These are phyloP conservation scores for Chaetomium strumarium DNA, from an alignment of 2,329 filamentous ascomycete species.

Conservation along the genomic window DNA sequence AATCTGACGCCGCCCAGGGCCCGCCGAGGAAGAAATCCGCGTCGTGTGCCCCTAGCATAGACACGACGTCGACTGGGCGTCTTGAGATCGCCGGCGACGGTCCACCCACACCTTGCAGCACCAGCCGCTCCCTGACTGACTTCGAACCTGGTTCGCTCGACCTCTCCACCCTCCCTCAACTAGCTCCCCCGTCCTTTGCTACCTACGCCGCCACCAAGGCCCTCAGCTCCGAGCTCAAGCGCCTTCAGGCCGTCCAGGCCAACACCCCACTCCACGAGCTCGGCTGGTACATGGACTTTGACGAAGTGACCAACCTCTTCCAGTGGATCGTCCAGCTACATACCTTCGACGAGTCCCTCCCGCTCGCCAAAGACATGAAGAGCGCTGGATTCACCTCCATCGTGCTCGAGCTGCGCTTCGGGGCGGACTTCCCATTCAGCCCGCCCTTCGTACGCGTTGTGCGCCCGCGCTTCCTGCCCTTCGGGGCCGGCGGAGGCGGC, in stretches of 20 bases:
- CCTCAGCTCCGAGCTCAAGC: slow-evolving; percentile 59
- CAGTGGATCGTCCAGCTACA: slow-evolving; percentile 91
- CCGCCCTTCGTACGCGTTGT: slow-evolving; percentile 84
- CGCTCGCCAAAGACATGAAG: slow-evolving; percentile 71
- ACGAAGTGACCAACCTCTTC: slow-evolving; percentile 66
- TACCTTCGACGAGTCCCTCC: slow-evolving; percentile 64
- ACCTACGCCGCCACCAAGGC: slow-evolving; percentile 53
- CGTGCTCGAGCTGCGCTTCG: slow-evolving; percentile 77
- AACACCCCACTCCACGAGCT: slow-evolving; percentile 56
- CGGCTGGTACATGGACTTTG: slow-evolving; percentile 76
- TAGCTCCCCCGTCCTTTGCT: slow-evolving; percentile 62
- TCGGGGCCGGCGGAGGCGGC: slow-evolving; percentile 68
- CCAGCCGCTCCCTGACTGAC: slow-evolving; percentile 26
- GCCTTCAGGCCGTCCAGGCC: slow-evolving; percentile 59
- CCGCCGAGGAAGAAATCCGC: slow-evolving; percentile 9
- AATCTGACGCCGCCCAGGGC: background rate
- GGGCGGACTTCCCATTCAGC: slow-evolving; percentile 65
- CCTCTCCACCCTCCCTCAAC: slow-evolving; percentile 52
- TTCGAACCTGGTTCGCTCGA: slow-evolving; percentile 66
- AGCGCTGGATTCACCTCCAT: slow-evolving; percentile 55
- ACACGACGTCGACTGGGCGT: background rate
- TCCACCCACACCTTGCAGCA: slow-evolving; percentile 11
- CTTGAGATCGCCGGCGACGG: background rate
- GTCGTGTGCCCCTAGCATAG: slow-evolving; percentile 14
- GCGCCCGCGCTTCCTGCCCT: slow-evolving; percentile 70